Conservation (phyloP, 2,329 filamentous ascomycete species). For the Fusarium siculi region DNA sequence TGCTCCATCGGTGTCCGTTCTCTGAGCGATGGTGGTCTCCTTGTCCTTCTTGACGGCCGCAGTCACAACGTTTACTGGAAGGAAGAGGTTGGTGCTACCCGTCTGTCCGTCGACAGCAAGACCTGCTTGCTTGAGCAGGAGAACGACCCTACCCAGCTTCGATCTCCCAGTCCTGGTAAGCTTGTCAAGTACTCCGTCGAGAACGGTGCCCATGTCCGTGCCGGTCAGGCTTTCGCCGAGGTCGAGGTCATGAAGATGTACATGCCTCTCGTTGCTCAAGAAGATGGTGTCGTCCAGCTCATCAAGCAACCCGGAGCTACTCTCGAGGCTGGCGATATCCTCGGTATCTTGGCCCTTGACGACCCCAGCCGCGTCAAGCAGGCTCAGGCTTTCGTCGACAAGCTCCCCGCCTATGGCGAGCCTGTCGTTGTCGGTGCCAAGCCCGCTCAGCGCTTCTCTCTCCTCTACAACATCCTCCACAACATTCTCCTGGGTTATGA, state of each 20-base stretch:
- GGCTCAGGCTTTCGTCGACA: constrained; percentile 90
- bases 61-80: constrained; percentile 99
- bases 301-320: constrained; percentile 99
- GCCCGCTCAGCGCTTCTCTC: constrained; percentile 85
- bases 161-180: constrained; percentile 95
- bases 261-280: constrained; percentile 95
- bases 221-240: constrained; percentile 93
- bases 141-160: constrained; percentile 97
- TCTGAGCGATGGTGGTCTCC: constrained; percentile 90
- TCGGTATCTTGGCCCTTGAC: constrained; percentile 95
- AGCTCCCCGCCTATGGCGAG: constrained; percentile 86
- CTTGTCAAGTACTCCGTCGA: constrained; percentile 98
- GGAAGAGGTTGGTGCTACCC: constrained; percentile 95
- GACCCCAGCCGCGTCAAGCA: constrained; percentile 97
- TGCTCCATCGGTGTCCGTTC: constrained; percentile 92
- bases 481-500: constrained; percentile 95
- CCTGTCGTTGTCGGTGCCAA: constrained; percentile 91
- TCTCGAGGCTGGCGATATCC: constrained; percentile 95
- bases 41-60: constrained; percentile 89
- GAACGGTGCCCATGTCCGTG: constrained; percentile 91
- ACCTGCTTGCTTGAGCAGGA: constrained; percentile 98
- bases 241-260: constrained; percentile 99
- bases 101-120: constrained; percentile 96
- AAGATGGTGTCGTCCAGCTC: constrained; percentile 95
- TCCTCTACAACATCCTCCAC: constrained; percentile 79